Evolutionary conservation across 208 protist genomes (phyloP), one percentile per base, ranked within the genome.

Genomic region (Acanthamoeba castellanii): DNA sequence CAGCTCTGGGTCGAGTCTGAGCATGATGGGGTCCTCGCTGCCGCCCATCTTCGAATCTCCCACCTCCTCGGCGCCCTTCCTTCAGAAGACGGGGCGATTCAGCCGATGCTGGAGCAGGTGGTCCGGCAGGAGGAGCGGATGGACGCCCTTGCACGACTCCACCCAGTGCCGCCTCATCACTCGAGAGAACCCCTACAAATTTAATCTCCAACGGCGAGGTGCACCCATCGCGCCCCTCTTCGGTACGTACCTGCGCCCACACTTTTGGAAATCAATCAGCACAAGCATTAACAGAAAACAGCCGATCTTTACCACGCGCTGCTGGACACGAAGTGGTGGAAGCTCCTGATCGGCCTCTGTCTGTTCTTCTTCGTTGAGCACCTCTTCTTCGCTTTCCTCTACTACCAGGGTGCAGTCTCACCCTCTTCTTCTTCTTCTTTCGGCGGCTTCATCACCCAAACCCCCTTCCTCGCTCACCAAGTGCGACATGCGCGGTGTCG

Each of bases 281-380:
- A n/a, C n/a, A n/a, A n/a, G n/a, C n/a, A n/a, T n/a, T n/a, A n/a
- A n/a, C n/a, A n/a, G n/a, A 87, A 16, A 87, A 87, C 7, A 94
- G 89, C 32, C 50, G 89, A 94, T 34, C 27, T 94, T 7, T 94
- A 94, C n/a, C 89, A 94, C 70, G 32, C 47, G 8, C 37, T 94
- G 42, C 89, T 94, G 45, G 89, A 94, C 89, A 68, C 45, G 9
- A 94, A n/a, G n/a, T 94, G 89, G 89, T 94, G 89, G 89, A 94
- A 94, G 89, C 89, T 94, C 30, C 70, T 94, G 20, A 37, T 94
- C 32, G 89, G 89, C 70, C 68, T 82, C 47, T 74, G 4, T 30
- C 50, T 94, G 20, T 82, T 59, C 66, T 94, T 82, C 50, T 94
- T 94, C 55, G 5, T 50, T 2, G 68, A 82, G 89, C 89, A 94